Conservation (phyloP, 2,329 filamentous ascomycete genomes). For the Ophiosphaerella herpotricha region DNA sequence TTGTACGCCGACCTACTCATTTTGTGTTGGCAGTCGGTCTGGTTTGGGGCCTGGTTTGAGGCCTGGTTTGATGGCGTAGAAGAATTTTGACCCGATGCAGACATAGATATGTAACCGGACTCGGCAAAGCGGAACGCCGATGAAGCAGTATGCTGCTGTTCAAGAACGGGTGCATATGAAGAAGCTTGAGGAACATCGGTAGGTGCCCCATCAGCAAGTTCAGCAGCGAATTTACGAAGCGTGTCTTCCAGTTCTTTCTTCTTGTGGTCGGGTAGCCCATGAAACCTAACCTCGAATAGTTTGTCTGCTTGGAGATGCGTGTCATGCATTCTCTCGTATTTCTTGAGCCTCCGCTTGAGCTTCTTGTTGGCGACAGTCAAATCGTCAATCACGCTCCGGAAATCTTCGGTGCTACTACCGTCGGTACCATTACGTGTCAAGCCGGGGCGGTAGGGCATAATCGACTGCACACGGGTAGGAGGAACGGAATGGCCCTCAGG, state of each 20-base stretch:
- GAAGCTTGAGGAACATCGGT: slow-evolving; percentile 26
- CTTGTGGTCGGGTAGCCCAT: slow-evolving; percentile 72
- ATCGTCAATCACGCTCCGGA: slow-evolving; percentile 83
- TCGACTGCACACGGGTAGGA: slow-evolving; percentile 12
- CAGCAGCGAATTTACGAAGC: slow-evolving; percentile 71
- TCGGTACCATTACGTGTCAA: slow-evolving; percentile 50
- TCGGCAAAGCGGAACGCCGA: slow-evolving; percentile 57
- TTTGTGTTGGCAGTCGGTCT: slow-evolving; percentile 26
- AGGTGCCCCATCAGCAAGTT: slow-evolving; percentile 54
- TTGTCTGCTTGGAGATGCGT: slow-evolving; percentile 74
- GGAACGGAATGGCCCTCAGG: slow-evolving; percentile 38
- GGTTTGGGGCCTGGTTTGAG: slow-evolving; percentile 32
- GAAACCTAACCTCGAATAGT: slow-evolving; percentile 81
- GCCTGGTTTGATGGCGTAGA: slow-evolving; percentile 40
- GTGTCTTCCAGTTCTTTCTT: slow-evolving; percentile 77
- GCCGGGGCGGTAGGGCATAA: slow-evolving; percentile 33
- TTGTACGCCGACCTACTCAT: slow-evolving; percentile 40
- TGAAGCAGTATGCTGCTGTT: slow-evolving; percentile 63
- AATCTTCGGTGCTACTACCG: slow-evolving; percentile 72
- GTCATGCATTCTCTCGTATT: slow-evolving; percentile 69
- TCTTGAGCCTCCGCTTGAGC: slow-evolving; percentile 72
- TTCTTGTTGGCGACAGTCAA: slow-evolving; percentile 82
- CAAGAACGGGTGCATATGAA: slow-evolving; percentile 54
- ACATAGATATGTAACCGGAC: slow-evolving; percentile 67
- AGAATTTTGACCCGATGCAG: slow-evolving; percentile 53